Evolutionary conservation across 495 filamentous ascomycete species (phyloP).

Genomic region (Talaromyces liani): DNA sequence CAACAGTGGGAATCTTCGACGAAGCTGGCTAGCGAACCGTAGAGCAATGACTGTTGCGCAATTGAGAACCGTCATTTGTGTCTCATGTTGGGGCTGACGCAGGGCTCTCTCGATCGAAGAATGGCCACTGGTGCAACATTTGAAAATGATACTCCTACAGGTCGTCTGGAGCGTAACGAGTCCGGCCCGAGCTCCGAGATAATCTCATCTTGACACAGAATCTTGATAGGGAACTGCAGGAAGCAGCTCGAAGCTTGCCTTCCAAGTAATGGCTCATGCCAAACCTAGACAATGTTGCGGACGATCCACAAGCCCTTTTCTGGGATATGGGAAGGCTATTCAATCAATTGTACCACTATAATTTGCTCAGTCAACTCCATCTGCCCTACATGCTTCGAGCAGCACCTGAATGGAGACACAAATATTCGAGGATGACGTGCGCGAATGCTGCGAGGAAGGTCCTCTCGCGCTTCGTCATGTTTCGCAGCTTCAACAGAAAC

Average conservation of each 20-base stretch:
- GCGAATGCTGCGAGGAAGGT: slow-evolving; percentile 38
- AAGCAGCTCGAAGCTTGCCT: slow-evolving; percentile 23
- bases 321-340: slow-evolving; percentile 20
- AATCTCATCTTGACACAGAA: slow-evolving; percentile 17
- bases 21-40: slow-evolving; percentile 28
- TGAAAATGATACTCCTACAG: slow-evolving; percentile 10
- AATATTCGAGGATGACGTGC: slow-evolving; percentile 30
- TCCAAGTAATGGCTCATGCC: slow-evolving; percentile 27
- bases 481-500: slow-evolving; percentile 24
- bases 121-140: slow-evolving; percentile 14
- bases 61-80: slow-evolving; percentile 36
- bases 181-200: not conserved
- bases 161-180: slow-evolving; percentile 25
- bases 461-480: slow-evolving; percentile 29
- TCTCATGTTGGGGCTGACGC: slow-evolving; percentile 40
- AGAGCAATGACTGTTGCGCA: slow-evolving; percentile 32
- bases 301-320: slow-evolving; percentile 11
- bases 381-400: slow-evolving; percentile 19
- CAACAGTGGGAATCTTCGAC: slow-evolving; percentile 36
- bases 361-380: slow-evolving; percentile 26
- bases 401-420: slow-evolving; percentile 9
- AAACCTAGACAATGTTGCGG: slow-evolving; percentile 5
- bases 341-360: slow-evolving; percentile 33
- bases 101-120: slow-evolving; percentile 26
- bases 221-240: slow-evolving; percentile 35